Evolutionary conservation across 345 rosid genomes (phyloP), one percentile per base, ranked within the genome.

Genomic region (Lepidium africanum): DNA sequence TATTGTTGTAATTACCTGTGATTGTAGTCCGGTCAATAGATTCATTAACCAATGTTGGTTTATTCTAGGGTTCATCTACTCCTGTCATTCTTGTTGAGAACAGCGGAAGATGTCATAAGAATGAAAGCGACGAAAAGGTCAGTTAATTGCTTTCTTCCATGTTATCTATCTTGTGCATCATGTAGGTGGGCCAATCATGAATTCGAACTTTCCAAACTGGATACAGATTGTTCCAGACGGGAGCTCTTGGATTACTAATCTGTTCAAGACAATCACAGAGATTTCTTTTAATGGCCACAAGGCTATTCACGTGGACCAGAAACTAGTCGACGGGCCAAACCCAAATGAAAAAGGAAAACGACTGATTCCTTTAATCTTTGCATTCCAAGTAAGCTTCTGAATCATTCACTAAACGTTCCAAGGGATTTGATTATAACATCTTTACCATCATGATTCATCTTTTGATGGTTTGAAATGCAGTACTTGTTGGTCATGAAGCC

Each of bases 51-150:
- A 67, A 6, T 52, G 3, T 47, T 52, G 1, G 33, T 30, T 59
- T 59, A 9, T 53, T 53, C 8, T 58, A 85, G 86, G 77, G 46
- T 54, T 68, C 81, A 37, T 59, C 55, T 5, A 73, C 79, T 40
- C 86, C 86, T 21, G 77, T 82, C 54, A 80, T 77, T 32, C 75
- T 82, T 69, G 86, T 82, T 21, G 86, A 85, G 79, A 85, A 85
- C 67, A 82, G 86, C 7, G 89, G 89, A 63, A 85, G 85, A 77
- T 85, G 89, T 51, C 55, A 76, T 50, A 82, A 79, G 83, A 82
- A 82, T 68, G 86, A 82, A 49, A 63, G 52, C 75, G 89, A 85
- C 6, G 89, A 85, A 69, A 82, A 81, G 89, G 89, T 85, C 19
- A 45, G 81, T 59, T 42, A 14, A 17, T 42, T 55, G 36, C 41